Conservation (phyloP, 495 filamentous ascomycete genomes). For the Aspergillus homomorphus region DNA sequence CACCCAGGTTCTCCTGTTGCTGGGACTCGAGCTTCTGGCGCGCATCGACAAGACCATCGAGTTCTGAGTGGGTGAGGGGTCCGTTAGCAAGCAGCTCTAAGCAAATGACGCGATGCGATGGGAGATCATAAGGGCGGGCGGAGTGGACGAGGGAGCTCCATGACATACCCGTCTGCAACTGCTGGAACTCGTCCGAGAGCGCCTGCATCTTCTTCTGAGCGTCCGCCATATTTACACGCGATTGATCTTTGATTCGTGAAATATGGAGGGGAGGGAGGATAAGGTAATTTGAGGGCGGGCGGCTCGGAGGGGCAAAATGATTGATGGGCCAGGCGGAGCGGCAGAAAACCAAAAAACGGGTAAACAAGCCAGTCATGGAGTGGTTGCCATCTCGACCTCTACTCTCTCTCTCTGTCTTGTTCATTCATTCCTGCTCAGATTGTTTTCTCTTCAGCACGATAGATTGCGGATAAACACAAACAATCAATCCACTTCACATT, state of each 20-base stretch:
- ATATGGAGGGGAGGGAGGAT: slow-evolving; percentile 19
- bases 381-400: slow-evolving; percentile 10
- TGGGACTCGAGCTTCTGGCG: slow-evolving; percentile 92
- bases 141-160: too few species aligned
- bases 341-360: slow-evolving; percentile 18
- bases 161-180: slow-evolving; percentile 74
- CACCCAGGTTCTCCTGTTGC: slow-evolving; percentile 84
- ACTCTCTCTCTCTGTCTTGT: slow-evolving; percentile 10
- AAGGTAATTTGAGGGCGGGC: slow-evolving; percentile 14
- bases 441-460: neutral
- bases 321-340: slow-evolving; percentile 7
- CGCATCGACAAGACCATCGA: slow-evolving; percentile 71
- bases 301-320: slow-evolving; percentile 19
- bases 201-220: slow-evolving; percentile 67
- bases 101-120: neutral
- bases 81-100: neutral
- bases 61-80: slow-evolving; percentile 51
- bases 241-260: neutral
- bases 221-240: slow-evolving; percentile 44
- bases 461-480: neutral
- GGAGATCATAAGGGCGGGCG: too few species aligned
- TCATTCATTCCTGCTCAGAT: neutral
- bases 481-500: neutral
- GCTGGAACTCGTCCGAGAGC: slow-evolving; percentile 83
- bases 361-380: slow-evolving; percentile 17